A percentile compares a stretch with the other conserved stretches of the same genome.
phyloP scores from a whole-genome alignment of 495 filamentous ascomycete species.

The Apiosordaria backusii region DNA sequence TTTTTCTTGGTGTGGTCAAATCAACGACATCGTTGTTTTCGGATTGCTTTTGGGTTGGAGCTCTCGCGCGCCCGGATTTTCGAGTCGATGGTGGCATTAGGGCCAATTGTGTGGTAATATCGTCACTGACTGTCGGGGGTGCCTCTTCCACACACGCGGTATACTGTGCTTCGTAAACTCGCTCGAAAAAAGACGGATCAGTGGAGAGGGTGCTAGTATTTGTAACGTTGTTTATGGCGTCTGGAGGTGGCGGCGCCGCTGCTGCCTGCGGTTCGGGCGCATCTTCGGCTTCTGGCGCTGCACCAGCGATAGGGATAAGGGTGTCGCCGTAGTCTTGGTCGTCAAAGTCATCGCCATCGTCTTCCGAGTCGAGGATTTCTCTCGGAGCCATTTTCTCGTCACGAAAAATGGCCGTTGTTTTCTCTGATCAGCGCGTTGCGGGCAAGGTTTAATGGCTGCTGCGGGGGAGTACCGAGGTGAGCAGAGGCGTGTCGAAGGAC shows the following conservation, averaged over 20 bases:
- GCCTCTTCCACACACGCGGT: slow-evolving; percentile 6
- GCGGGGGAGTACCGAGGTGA: background rate
- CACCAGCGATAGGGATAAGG: background rate
- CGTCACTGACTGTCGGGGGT: background rate
- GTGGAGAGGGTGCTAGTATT: slow-evolving; percentile 25
- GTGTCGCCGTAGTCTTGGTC: background rate
- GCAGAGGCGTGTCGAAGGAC: background rate
- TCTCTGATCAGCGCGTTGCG: background rate
- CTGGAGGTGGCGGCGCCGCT: slow-evolving; percentile 4
- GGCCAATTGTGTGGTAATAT: background rate
- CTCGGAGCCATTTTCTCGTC: slow-evolving; percentile 19
- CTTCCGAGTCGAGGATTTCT: slow-evolving; percentile 34
- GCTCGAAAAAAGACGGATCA: slow-evolving; percentile 29
- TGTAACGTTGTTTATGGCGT: background rate
- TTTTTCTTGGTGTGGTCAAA: background rate
- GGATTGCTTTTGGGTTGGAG: background rate
- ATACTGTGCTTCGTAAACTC: slow-evolving; percentile 27
- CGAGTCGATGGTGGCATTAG: background rate
- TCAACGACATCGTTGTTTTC: background rate
- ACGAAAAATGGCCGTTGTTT: background rate
- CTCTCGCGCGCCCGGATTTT: background rate
- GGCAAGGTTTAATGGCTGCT: background rate
- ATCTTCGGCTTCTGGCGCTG: background rate
- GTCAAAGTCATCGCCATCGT: slow-evolving; percentile 28
- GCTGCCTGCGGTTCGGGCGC: slow-evolving; percentile 7